These are phyloP conservation scores for Prunus mongolica DNA, from an alignment of 306 rosid species.

Conservation along the genomic window DNA sequence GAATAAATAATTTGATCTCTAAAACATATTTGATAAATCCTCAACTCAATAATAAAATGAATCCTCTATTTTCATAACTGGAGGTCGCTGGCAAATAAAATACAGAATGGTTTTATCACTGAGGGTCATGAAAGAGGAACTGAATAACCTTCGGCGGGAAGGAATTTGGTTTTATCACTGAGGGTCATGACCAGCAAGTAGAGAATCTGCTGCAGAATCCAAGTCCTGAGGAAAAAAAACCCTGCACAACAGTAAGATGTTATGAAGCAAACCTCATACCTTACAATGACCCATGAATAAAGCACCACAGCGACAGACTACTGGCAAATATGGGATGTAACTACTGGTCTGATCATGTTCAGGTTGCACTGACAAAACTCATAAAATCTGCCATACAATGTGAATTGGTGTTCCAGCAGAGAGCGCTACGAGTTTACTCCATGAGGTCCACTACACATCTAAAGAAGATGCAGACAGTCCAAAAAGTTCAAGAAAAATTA, in stretches of 20 bases:
- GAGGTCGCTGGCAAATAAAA: background rate
- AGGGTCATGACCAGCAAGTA: slow-evolving; percentile 41
- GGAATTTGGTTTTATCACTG: slow-evolving; percentile 15
- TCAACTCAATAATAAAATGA: background rate
- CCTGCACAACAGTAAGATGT: slow-evolving; percentile 45
- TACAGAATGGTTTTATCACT: background rate
- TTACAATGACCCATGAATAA: background rate
- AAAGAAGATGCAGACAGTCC: background rate
- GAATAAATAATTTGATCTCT: background rate
- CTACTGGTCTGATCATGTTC: background rate
- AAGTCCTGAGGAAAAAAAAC: slow-evolving; percentile 87
- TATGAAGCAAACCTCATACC: background rate
- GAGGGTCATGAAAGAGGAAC: background rate
- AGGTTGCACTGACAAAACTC: background rate
- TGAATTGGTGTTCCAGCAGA: background rate
- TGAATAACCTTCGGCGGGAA: slow-evolving; percentile 5
- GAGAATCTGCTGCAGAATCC: slow-evolving; percentile 82
- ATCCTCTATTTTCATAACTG: background rate
- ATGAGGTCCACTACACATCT: background rate
- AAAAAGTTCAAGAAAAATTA: slow-evolving; percentile 17
- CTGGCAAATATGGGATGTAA: background rate
- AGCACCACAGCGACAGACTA: background rate
- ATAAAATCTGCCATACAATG: background rate
- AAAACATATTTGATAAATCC: background rate
- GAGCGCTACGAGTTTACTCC: background rate